Base-by-base conservation (phyloP, 257 asterid species). In the Prunella vulgaris region DNA sequence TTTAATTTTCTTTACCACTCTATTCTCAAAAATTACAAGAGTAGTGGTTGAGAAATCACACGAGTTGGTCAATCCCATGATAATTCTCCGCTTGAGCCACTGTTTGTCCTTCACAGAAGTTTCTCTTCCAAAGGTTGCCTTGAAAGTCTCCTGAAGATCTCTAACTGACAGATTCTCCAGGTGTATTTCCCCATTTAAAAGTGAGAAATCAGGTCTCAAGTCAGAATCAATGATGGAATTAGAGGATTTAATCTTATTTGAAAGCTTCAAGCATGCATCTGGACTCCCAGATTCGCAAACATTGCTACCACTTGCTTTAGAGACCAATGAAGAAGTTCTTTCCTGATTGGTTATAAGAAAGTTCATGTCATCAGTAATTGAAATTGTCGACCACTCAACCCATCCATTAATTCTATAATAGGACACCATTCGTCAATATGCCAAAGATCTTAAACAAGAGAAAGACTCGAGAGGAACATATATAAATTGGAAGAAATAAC, bases 41-140 rank as follows among this genome's bases (percentile, higher is more conserved):
- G 82, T 76, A 59, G 88, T 85, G 49, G 88, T 75, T 64, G 97
- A 84, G 85, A 88, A 85, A 80, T 90, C 96, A 79, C 95, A 86
- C 3, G 97, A 87, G 77, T 90, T 87, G 22, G 95, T 84, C 85
- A 93, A 79, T 57, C 95, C 98, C 98, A 93, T 93, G 66, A 90
- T 75, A 79, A 93, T 82, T 78, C 98, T 86, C 85, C 97, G 86
- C 80, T 88, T 87, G 58, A 93, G 95, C 98, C 98, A 93, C 68
- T 83, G 92, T 73, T 88, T 90, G 83, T 93, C 96, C 86, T 93
- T 93, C 78, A 93, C 98, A 51, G 87, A 84, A 74, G 97, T 93
- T 82, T 85, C 96, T 73, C 97, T 84, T 73, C 98, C 98, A 83
- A 93, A 93, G 48, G 96, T 86, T 57, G 97, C 97, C 79, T 64